Evolutionary conservation across 1,284 basidiomycete genomes (phyloP).

Genomic region (Puccinia horiana): DNA sequence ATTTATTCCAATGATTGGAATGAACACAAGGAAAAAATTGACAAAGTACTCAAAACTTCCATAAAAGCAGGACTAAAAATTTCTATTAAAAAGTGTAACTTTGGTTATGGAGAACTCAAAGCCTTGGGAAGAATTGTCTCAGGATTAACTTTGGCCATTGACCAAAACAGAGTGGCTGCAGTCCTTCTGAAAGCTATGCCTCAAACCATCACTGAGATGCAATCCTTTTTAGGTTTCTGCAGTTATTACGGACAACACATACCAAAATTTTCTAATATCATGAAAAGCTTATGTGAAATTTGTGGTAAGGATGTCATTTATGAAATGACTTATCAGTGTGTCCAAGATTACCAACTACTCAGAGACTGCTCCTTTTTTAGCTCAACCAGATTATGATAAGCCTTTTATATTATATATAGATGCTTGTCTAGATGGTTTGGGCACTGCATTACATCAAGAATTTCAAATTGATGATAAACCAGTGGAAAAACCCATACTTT

Average conservation of each 20-base stretch:
- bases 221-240: neutral
- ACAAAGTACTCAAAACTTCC: neutral
- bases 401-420: no score
- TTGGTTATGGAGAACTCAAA: constrained; percentile 28
- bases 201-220: no score
- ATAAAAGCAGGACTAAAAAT: constrained; percentile 4
- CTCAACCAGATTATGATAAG: neutral
- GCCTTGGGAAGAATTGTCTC: neutral
- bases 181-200: neutral
- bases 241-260: neutral
- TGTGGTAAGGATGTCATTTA: neutral
- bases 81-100: constrained; percentile 13
- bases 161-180: neutral
- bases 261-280: neutral
- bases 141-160: neutral
- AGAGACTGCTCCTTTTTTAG: neutral
- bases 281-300: neutral
- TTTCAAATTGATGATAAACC: no score
- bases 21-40: neutral
- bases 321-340: constrained; percentile 15
- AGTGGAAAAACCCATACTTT: neutral
- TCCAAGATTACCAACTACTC: neutral
- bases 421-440: no score
- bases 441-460: no score
- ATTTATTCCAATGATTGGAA: constrained; percentile 15